Evolutionary conservation across 805 yeast genomes (phyloP).

Genomic region (Teunomyces funiuensis): DNA sequence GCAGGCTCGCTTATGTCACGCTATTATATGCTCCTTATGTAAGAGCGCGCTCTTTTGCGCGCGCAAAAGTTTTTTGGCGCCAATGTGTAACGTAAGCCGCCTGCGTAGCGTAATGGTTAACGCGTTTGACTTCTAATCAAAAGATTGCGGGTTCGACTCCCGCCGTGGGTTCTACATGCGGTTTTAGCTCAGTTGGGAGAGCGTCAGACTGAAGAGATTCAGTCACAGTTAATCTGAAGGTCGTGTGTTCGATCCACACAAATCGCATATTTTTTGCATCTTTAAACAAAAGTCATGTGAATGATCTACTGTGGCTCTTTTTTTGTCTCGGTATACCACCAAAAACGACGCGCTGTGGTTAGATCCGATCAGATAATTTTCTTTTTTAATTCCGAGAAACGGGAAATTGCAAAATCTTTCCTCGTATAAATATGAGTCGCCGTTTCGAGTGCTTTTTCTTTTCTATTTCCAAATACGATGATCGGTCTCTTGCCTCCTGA

Average conservation of each 20-base stretch:
- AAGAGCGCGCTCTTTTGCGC: too few relatives aligned
- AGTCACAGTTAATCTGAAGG: conserved; percentile 62
- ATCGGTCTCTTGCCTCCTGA: conserved; percentile 11
- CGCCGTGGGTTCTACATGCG: conserved; percentile 24
- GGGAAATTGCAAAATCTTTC: neutral
- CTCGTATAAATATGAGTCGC: neutral
- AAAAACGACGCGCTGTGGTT: neutral
- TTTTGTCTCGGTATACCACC: too few relatives aligned
- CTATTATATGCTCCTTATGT: too few relatives aligned
- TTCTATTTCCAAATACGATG: neutral
- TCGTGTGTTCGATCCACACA: conserved; percentile 88
- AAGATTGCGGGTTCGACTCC: conserved; percentile 25
- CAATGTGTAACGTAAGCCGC: conserved; percentile 5
- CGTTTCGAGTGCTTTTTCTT: neutral
- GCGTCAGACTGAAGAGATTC: conserved; percentile 36
- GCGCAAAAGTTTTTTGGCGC: too few relatives aligned
- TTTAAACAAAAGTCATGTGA: neutral
- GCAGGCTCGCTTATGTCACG: neutral
- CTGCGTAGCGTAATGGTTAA: conserved; percentile 22
- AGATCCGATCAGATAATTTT: conserved; percentile 13
- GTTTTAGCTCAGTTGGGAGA: conserved; percentile 39
- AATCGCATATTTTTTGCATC: conserved; percentile 44
- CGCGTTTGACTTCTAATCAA: conserved; percentile 26
- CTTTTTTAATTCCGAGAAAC: conserved; percentile 2
- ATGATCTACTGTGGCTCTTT: too few relatives aligned